Conservation (phyloP, 2,329 filamentous ascomycete species). For the Achaetomium macrosporum region DNA sequence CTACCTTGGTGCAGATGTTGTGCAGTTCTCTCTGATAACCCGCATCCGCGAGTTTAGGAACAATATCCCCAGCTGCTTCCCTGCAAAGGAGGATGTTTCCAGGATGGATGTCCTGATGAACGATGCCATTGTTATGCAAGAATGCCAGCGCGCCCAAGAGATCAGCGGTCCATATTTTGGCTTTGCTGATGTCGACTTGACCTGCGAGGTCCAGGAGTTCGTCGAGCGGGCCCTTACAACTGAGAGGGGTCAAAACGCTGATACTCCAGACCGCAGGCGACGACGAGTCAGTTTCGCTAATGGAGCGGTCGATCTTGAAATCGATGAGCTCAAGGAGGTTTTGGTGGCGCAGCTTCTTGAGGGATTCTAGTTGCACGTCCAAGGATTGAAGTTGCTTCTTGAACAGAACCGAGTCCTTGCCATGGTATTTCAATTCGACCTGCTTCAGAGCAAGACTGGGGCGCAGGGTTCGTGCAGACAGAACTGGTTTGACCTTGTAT, state of each 20-base stretch:
- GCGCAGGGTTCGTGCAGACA: conserved; percentile 47
- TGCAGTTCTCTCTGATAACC: conserved; percentile 65
- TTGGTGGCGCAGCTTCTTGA: conserved; percentile 69
- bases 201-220: conserved; percentile 78
- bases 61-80: conserved; percentile 60
- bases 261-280: conserved; percentile 57
- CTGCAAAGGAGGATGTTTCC: conserved; percentile 74
- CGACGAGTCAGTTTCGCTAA: conserved; percentile 24
- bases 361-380: conserved; percentile 67
- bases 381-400: conserved; percentile 72
- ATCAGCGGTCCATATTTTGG: conserved; percentile 86
- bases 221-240: conserved; percentile 74
- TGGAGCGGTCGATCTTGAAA: conserved; percentile 64
- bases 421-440: conserved; percentile 51
- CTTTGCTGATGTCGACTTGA: conserved; percentile 64
- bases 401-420: conserved; percentile 56
- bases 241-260: conserved; percentile 67
- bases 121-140: conserved; percentile 75
- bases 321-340: conserved; percentile 76
- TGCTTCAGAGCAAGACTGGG: conserved; percentile 71
- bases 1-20: conserved; percentile 49
- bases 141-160: conserved; percentile 83
- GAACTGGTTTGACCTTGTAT: conserved; percentile 66
- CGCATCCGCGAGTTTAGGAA: conserved; percentile 69
- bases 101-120: conserved; percentile 77